Conservation (phyloP, 2,329 filamentous ascomycete genomes). For the Incumbomyces delicatus region DNA sequence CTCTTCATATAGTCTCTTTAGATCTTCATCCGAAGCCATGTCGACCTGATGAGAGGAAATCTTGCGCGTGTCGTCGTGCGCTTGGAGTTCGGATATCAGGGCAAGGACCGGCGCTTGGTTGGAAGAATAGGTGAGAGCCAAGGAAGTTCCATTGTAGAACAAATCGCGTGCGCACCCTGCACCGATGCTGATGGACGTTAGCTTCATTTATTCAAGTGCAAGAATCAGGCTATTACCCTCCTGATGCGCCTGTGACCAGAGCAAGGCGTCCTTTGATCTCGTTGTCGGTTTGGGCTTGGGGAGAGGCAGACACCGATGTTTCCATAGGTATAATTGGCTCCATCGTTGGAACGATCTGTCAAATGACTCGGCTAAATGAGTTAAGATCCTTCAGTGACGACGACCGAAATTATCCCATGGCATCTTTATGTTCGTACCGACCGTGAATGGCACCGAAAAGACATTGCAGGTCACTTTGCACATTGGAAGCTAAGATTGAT, state of each 20-base stretch:
- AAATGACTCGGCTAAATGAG: too few species aligned
- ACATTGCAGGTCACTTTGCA: too few species aligned
- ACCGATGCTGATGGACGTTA: slow-evolving; percentile 40
- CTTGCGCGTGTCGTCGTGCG: slow-evolving; percentile 15
- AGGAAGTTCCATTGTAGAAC: slow-evolving; percentile 41
- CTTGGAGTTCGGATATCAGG: slow-evolving; percentile 34
- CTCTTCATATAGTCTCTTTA: slow-evolving; percentile 45
- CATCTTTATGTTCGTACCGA: too few species aligned
- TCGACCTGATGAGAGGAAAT: slow-evolving; percentile 51
- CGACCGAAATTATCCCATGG: too few species aligned
- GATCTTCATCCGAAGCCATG: slow-evolving; percentile 44
- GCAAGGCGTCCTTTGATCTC: slow-evolving; percentile 46
- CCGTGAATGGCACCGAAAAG: too few species aligned
- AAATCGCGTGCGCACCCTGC: slow-evolving; percentile 49
- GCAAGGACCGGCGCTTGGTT: slow-evolving; percentile 38
- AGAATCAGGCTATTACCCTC: slow-evolving; percentile 37
- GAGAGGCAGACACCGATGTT: neutral
- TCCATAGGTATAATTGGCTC: slow-evolving; percentile 5
- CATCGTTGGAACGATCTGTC: neutral
- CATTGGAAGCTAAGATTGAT: neutral
- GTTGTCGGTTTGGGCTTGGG: slow-evolving; percentile 28
- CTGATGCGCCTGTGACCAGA: slow-evolving; percentile 52
- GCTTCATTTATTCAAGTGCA: neutral
- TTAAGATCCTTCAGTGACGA: too few species aligned
- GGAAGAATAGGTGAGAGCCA: slow-evolving; percentile 51